Base-by-base conservation (phyloP, 768 basidiomycete species). In the Hydnum rufescens region DNA sequence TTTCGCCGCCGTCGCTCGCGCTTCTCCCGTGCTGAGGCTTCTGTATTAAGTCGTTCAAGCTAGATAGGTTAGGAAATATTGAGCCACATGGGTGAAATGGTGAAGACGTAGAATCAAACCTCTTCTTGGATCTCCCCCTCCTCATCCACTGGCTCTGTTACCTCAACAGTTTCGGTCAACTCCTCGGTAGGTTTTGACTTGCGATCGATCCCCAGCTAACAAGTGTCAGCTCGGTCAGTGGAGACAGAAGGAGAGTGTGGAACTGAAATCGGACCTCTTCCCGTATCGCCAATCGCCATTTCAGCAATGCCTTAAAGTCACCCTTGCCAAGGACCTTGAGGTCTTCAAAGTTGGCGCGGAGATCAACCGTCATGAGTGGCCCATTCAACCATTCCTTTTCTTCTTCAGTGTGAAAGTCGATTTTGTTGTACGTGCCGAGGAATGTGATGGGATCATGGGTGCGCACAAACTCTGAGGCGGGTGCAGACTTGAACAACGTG, bases 311-410 rank as follows among this genome's bases (percentile, higher is more conserved):
- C 64, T 96, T 97, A 71, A 99, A 99, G 62, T 99, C 95, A 28
- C 92, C 84, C 67, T 96, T 99, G 31, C 95, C 95, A 31, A 99
- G 69, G 3, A 99, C 95, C 64, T 93, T 96, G 58, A 99, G 71
- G 70, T 99, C 95, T 22, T 80, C 76, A 58, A 80, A 82, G 63
- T 85, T 88, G n/a, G 72, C 70, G 62, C 77, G 75, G 57, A 97
- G 69, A 51, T 97, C 93, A 0, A 70, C 63, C 2, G 82, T 82
- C 22, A 88, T 95, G 53, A 80, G 67, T 48, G 75, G 72, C 49
- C 80, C 66, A 49, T 68, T 69, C 30, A 82, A 64, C 85, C 95
- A 93, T 82, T 71, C 70, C 67, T 83, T 84, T 66, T 95, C 92
- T 64, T 93, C 87, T 4, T 83, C 84, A 0, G 78, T 75, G 42